These are phyloP conservation scores for Perilla frutescens DNA, from an alignment of 257 asterid genomes.

Conservation along the genomic window DNA sequence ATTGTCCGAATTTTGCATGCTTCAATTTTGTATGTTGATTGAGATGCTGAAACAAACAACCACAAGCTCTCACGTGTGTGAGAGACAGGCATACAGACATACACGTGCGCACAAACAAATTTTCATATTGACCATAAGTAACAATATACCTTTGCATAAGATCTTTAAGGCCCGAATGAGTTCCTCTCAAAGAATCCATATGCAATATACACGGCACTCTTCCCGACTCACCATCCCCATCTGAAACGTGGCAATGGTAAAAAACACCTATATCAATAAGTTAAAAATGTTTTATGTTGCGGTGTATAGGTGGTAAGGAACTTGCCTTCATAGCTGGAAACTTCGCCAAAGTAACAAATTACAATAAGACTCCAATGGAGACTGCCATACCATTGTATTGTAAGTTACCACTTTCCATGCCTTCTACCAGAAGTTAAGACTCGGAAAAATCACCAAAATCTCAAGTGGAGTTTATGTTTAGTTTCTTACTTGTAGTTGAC, in stretches of 20 bases:
- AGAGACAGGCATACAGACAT: not conserved
- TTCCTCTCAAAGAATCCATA: slow-evolving; percentile 67
- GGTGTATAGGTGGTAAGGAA: slow-evolving; percentile 35
- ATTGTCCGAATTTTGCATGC: slow-evolving; percentile 16
- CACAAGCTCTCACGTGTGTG: not conserved
- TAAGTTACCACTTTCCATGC: slow-evolving; percentile 34
- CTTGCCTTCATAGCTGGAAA: slow-evolving; percentile 75
- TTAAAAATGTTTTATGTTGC: slow-evolving; percentile 15
- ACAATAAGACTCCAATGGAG: slow-evolving; percentile 94
- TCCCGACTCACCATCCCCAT: slow-evolving; percentile 41
- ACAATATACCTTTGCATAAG: slow-evolving; percentile 57
- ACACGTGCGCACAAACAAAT: not conserved
- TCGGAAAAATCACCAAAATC: slow-evolving; percentile 36
- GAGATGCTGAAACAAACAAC: slow-evolving; percentile 6
- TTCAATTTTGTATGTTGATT: slow-evolving; percentile 22
- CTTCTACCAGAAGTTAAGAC: slow-evolving; percentile 36
- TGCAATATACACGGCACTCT: slow-evolving; percentile 71
- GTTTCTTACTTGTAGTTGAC: slow-evolving; percentile 86
- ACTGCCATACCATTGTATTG: slow-evolving; percentile 56
- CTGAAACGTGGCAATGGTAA: slow-evolving; percentile 47
- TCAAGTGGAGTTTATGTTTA: slow-evolving; percentile 26
- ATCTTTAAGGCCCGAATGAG: slow-evolving; percentile 58
- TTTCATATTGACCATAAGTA: not conserved
- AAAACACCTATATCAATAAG: slow-evolving; percentile 5
- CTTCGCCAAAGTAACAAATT: slow-evolving; percentile 88